These are phyloP conservation scores for Lactarius vividus DNA, from an alignment of 768 basidiomycete species.

Conservation along the genomic window DNA sequence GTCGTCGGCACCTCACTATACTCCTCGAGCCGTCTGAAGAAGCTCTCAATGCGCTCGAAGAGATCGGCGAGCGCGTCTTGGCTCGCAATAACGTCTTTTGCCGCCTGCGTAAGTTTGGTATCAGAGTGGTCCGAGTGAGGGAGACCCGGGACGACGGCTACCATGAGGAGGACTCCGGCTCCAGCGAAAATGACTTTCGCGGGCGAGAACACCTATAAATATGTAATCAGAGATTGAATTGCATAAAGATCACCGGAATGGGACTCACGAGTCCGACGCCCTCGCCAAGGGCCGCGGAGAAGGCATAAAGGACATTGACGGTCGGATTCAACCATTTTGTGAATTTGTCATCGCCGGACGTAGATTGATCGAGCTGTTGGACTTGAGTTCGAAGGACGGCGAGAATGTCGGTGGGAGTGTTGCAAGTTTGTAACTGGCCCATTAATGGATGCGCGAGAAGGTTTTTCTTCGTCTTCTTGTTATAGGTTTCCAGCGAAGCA, in stretches of 20 bases:
- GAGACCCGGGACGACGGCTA: neutral
- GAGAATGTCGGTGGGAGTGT: neutral
- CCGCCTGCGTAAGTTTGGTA: neutral
- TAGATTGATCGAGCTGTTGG: neutral
- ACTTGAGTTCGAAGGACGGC: neutral
- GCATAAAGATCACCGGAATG: neutral
- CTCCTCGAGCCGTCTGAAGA: neutral
- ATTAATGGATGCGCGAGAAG: neutral
- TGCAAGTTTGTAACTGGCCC: neutral
- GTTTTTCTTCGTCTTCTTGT: neutral
- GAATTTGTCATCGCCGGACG: neutral
- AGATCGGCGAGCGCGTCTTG: no score
- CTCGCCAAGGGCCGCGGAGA: neutral
- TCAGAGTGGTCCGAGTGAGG: neutral
- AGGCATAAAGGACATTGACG: neutral
- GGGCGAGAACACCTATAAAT: neutral
- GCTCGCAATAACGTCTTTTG: neutral
- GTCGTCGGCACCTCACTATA: neutral
- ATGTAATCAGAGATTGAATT: neutral
- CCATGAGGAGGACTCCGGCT: neutral
- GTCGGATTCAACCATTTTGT: neutral
- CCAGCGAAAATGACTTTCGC: neutral
- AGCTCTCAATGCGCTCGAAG: neutral
- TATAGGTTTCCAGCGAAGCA: neutral
- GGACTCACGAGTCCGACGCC: neutral